phyloP scores from a whole-genome alignment of 305 asterid species.

The Euphrasia arctica region DNA sequence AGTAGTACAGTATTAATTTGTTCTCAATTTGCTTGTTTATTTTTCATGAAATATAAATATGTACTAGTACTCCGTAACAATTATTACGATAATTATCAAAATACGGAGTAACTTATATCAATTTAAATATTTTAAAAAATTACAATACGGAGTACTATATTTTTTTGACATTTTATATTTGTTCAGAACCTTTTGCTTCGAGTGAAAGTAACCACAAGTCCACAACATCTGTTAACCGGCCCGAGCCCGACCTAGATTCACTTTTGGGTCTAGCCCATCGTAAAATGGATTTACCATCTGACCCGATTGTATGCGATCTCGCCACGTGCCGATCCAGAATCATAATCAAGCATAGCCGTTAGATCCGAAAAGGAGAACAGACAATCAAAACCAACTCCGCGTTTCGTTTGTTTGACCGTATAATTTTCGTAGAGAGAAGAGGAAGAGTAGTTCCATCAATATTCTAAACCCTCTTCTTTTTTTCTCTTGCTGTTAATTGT shows the following conservation, averaged over 20 bases:
- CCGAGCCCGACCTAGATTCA: not conserved
- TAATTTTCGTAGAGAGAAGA: slow-evolving; percentile 23
- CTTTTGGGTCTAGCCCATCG: not conserved
- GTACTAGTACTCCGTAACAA: no score
- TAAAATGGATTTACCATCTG: not conserved
- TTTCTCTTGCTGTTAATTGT: slow-evolving; percentile 6
- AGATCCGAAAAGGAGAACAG: slow-evolving; percentile 10
- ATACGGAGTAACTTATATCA: no score
- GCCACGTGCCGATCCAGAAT: not conserved
- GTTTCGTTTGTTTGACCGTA: slow-evolving; percentile 17
- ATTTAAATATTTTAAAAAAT: no score
- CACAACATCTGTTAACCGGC: not conserved
- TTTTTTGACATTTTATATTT: no score
- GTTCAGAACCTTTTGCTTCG: no score
- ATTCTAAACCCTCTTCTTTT: slow-evolving; percentile 11
- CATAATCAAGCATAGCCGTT: slow-evolving; percentile 4
- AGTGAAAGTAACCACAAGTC: no score
- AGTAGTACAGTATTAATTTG: no score
- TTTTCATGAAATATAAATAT: no score
- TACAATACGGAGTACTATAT: no score
- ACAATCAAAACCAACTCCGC: slow-evolving; percentile 27
- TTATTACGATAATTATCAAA: no score
- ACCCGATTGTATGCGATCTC: slow-evolving; percentile 2
- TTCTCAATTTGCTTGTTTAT: no score
- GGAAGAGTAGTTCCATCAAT: slow-evolving; percentile 11